Percentiles rank a stretch among this genome's conserved stretches.
Conservation (phyloP, 495 filamentous ascomycete species). For the Talaromyces wortmannii region DNA sequence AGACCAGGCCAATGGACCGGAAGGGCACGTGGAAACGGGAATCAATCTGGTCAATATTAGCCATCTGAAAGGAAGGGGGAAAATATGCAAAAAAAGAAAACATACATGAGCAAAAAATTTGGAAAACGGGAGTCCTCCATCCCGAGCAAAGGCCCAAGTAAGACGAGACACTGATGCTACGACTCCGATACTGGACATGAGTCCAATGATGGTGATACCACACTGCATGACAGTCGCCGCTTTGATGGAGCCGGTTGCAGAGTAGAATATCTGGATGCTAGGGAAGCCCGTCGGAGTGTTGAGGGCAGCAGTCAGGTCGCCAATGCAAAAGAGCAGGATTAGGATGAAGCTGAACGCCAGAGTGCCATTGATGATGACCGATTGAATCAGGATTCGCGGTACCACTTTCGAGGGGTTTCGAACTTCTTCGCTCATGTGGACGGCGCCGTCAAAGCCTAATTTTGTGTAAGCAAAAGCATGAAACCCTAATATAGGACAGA, state of each 20-base stretch:
- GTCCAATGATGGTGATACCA: conserved; percentile 14
- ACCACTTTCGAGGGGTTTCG: conserved; percentile 26
- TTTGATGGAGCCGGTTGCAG: conserved; percentile 15
- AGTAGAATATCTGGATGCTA: conserved; percentile 24
- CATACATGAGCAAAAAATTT: conserved; percentile 34
- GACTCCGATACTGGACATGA: conserved; percentile 13
- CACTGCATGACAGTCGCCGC: conserved; percentile 19
- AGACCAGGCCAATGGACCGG: conserved; percentile 34
- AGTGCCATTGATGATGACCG: conserved; percentile 25
- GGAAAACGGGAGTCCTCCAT: conserved; percentile 52
- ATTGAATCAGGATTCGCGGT: conserved; percentile 22
- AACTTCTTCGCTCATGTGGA: conserved; percentile 32
- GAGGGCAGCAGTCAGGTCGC: conserved; percentile 24
- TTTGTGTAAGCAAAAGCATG: neutral
- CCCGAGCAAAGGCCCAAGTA: conserved; percentile 54
- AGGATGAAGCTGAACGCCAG: conserved; percentile 30
- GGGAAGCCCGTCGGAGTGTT: conserved; percentile 19
- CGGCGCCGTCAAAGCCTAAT: conserved; percentile 17
- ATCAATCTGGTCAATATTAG: conserved; percentile 14
- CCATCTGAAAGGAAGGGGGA: neutral
- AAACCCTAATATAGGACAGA: neutral
- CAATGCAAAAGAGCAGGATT: conserved; percentile 29
- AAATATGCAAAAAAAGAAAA: neutral
- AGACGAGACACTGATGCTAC: conserved; percentile 46
- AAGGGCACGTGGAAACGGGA: conserved; percentile 38